Evolutionary conservation across 164 flowering plant species (phyloP).

Genomic region (Vitis cinerea): DNA sequence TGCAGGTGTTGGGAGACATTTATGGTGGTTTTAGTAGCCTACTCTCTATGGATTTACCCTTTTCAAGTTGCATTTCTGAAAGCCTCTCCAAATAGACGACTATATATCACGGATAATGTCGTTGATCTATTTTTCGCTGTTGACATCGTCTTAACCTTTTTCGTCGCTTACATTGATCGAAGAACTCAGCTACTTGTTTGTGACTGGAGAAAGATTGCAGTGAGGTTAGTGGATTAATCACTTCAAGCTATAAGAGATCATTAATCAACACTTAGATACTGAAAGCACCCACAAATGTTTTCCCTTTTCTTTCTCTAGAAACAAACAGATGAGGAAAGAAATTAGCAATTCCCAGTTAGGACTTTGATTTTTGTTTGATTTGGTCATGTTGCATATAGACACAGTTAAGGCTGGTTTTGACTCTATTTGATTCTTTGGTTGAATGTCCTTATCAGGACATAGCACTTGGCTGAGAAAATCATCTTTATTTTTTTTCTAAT

Average conservation of each 20-base stretch:
- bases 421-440: background rate
- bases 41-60: slow-evolving; percentile 81
- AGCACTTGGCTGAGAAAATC: background rate
- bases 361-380: too few species aligned
- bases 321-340: too few species aligned
- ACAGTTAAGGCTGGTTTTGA: too few species aligned
- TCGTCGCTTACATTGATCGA: slow-evolving; percentile 73
- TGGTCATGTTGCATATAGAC: too few species aligned
- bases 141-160: slow-evolving; percentile 76
- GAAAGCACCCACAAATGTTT: too few species aligned
- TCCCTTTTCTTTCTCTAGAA: too few species aligned
- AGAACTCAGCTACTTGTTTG: slow-evolving; percentile 68
- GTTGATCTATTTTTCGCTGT: slow-evolving; percentile 68
- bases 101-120: slow-evolving; percentile 61
- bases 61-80: slow-evolving; percentile 75
- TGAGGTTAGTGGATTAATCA: slow-evolving; percentile 40
- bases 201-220: slow-evolving; percentile 55
- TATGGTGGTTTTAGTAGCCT: slow-evolving; percentile 71
- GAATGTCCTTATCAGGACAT: background rate
- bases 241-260: too few species aligned
- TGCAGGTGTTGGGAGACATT: slow-evolving; percentile 85
- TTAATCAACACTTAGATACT: too few species aligned
- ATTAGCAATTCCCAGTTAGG: too few species aligned
- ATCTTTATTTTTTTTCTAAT: background rate
- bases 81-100: slow-evolving; percentile 27